Base-by-base conservation (phyloP, 148 eudicot genomes). In the Nepenthes mirabilis region DNA sequence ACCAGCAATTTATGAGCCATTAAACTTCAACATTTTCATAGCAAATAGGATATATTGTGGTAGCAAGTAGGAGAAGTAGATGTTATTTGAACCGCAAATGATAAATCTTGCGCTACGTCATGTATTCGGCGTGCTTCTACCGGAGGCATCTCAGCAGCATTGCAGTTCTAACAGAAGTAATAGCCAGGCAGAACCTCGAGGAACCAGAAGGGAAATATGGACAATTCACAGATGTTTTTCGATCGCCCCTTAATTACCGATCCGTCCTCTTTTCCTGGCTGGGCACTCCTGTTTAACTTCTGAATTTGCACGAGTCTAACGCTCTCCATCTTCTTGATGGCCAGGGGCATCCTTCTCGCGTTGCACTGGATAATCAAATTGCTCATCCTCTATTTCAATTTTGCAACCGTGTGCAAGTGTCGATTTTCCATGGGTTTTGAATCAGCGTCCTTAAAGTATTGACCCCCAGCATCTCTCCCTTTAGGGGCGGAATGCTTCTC, bases 251-350 rank as follows among this genome's bases (percentile, higher is more conserved):
- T 70, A 91, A 77, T 77, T 88, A 55, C 90, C 77, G 32, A 84
- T 76, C 99, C 99, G 89, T 62, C 90, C 81, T 51, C 99, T 79
- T 66, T 86, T 94, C 61, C 99, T 74, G 62, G 99, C 74, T 32
- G 93, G 99, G 37, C 99, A 85, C 79, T 89, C 99, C 3, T 65
- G 81, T 65, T 94, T 94, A 61, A 94, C 78, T 60, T 81, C 91
- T 1, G 73, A 70, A 70, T 76, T 80, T 47, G 74, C 66, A 5
- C 61, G 72, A 60, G 70, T 68, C 53, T 86, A 96, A 34, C 53
- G 71, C 64, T 83, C 65, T 89, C 99, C 68, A 73, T 63, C 79
- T 86, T 88, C 69, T 86, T 93, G 12, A 75, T 58, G 37, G 75
- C 65, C 14, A 57, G n/a, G n/a, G 2, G 80, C 69, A 48, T 94